A percentile compares a stretch with the other conserved stretches of the same genome.
Evolutionary conservation across 2,329 filamentous ascomycete species (phyloP).

Genomic region (Aspergillaceae sp.): DNA sequence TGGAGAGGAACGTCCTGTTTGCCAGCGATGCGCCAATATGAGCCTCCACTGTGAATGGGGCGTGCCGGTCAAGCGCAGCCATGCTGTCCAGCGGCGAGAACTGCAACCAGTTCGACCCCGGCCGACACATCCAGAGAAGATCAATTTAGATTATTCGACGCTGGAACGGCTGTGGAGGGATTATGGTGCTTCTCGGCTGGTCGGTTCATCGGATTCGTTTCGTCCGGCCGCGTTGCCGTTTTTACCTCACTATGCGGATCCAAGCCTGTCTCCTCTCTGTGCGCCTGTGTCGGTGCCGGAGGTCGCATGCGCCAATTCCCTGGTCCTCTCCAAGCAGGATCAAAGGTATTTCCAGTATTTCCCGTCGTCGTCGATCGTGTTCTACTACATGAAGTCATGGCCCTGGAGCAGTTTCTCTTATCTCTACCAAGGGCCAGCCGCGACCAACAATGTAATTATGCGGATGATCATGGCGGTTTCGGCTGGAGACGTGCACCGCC

Average conservation of each 20-base stretch:
- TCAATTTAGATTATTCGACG: conserved; percentile 3
- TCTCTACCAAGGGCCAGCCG: conserved; percentile 28
- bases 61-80: conserved; percentile 20
- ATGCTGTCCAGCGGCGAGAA: conserved; percentile 15
- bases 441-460: conserved; percentile 30
- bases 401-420: conserved; percentile 31
- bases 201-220: conserved; percentile 4
- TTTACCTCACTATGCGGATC: conserved; percentile 5
- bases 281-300: conserved; percentile 13
- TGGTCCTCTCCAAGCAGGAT: conserved; percentile 27
- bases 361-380: conserved; percentile 25
- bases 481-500: conserved; percentile 30
- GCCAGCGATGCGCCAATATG: conserved; percentile 23
- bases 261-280: conserved; percentile 17
- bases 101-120: conserved; percentile 17
- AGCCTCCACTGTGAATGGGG: conserved; percentile 29
- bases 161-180: conserved; percentile 3
- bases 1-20: conserved; percentile 27
- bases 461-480: conserved; percentile 32
- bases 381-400: conserved; percentile 31
- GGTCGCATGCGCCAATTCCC: conserved; percentile 24
- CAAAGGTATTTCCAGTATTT: conserved; percentile 28
- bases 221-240: conserved; percentile 14
- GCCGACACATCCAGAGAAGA: conserved; percentile 6
- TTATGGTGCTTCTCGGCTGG: background rate